Conservation (phyloP, 2,329 filamentous ascomycete species). For the Neofusicoccum cordaticola region DNA sequence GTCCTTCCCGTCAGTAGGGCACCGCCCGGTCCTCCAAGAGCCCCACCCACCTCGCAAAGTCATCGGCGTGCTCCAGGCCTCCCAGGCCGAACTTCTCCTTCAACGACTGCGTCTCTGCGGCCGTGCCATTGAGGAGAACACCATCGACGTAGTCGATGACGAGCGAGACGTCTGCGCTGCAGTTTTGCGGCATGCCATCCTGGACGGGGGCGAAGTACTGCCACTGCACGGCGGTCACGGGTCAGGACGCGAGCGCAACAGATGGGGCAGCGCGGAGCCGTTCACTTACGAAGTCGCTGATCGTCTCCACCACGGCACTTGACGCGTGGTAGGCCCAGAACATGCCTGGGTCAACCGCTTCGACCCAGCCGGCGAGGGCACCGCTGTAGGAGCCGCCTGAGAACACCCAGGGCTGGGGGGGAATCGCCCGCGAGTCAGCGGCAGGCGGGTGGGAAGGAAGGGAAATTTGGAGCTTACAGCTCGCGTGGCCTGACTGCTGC, state of each 20-base stretch:
- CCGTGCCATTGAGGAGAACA: constrained; percentile 28
- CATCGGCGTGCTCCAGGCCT: constrained; percentile 50
- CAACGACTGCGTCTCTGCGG: constrained; percentile 38
- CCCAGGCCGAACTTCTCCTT: constrained; percentile 54
- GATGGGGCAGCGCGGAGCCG: too few relatives aligned
- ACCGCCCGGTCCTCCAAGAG: too few relatives aligned
- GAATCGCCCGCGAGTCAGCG: background rate
- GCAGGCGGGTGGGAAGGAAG: background rate
- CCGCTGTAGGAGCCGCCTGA: constrained; percentile 58
- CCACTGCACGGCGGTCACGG: constrained; percentile 37
- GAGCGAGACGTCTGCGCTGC: constrained; percentile 51
- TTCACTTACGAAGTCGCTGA: constrained; percentile 41
- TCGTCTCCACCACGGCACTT: constrained; percentile 55
- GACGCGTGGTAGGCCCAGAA: constrained; percentile 61
- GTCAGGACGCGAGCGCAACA: constrained; percentile 23
- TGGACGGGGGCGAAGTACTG: constrained; percentile 58
- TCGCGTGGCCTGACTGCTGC: constrained; percentile 49
- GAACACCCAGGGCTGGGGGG: constrained; percentile 52
- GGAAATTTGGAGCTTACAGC: constrained; percentile 26
- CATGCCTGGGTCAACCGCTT: constrained; percentile 52
- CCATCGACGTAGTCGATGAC: constrained; percentile 52
- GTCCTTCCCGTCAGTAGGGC: too few relatives aligned
- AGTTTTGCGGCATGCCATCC: constrained; percentile 58
- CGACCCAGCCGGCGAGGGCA: constrained; percentile 56
- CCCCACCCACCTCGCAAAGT: constrained; percentile 45